phyloP scores from a whole-genome alignment of 495 filamentous ascomycete genomes.

The Aspergillus olivimuriae region DNA sequence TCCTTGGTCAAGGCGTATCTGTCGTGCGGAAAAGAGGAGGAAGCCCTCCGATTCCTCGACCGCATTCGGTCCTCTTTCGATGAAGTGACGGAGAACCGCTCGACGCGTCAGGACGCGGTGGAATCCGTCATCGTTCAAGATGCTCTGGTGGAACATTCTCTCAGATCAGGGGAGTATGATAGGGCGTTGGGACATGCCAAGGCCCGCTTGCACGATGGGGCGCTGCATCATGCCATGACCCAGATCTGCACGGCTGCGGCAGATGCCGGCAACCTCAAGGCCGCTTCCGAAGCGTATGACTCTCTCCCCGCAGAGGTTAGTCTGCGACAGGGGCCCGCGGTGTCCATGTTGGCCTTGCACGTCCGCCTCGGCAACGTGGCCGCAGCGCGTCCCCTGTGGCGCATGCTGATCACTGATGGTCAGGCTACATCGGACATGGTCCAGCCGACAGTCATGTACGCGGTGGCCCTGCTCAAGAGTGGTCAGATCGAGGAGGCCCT shows the following conservation, averaged over 20 bases:
- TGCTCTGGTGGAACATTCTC: slow-evolving; percentile 67
- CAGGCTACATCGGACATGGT: slow-evolving; percentile 61
- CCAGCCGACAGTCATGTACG: slow-evolving; percentile 81
- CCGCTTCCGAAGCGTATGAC: slow-evolving; percentile 63
- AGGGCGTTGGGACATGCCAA: slow-evolving; percentile 63
- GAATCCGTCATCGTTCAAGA: slow-evolving; percentile 62
- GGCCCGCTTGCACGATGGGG: slow-evolving; percentile 39
- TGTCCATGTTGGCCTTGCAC: slow-evolving; percentile 79
- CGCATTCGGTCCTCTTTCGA: slow-evolving; percentile 60
- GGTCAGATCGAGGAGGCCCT: slow-evolving; percentile 73
- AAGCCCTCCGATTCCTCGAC: slow-evolving; percentile 74
- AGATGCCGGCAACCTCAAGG: slow-evolving; percentile 65
- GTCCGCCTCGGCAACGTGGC: slow-evolving; percentile 72
- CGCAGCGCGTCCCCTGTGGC: slow-evolving; percentile 70
- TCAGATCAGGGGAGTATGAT: slow-evolving; percentile 55
- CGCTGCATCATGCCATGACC: slow-evolving; percentile 48
- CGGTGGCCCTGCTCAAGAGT: slow-evolving; percentile 71
- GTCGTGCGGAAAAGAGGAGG: slow-evolving; percentile 66
- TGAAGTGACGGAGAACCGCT: slow-evolving; percentile 47
- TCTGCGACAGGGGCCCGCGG: slow-evolving; percentile 57
- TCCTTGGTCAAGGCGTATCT: slow-evolving; percentile 82
- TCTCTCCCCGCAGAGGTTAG: slow-evolving; percentile 42
- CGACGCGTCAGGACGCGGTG: slow-evolving; percentile 47
- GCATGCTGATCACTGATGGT: slow-evolving; percentile 55
- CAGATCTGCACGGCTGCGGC: slow-evolving; percentile 64